Base-by-base conservation (phyloP, 805 yeast genomes). In the Wickerhamiella sorbophila region DNA sequence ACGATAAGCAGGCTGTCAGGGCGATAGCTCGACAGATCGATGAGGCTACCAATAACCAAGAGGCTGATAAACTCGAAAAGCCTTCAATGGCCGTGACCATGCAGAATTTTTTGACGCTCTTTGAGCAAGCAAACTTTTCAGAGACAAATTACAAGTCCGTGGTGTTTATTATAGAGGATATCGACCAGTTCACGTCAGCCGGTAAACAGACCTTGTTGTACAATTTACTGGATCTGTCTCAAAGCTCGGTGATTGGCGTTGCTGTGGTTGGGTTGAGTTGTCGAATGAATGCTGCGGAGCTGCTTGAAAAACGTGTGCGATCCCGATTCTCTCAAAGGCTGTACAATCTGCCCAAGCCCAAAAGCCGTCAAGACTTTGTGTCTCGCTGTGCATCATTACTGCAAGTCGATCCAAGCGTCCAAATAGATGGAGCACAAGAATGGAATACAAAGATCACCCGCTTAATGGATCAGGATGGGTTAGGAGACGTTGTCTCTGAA, bases 21-120 rank as follows among this genome's bases (percentile, higher is more conserved):
- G 87, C 84, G 49, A 80, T 91, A 44, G 94, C 95, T 0, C 66
- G 79, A 35, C 96, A 87, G 58, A 61, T 88, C 33, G 94, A 84
- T 54, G 55, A 54, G 15, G 38, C 31, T 3, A 36, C 38, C 5
- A 65, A 62, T 41, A 42, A 57, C 26, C 20, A 44, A 18, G 59
- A 56, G n/a, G 40, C 45, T 22, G 55, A 51, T 4, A 45, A 49
- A 19, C 50, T 54, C 14, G 63, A 60, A 36, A 46, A 54, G n/a
- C 47, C 52, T 33, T 49, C 60, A 20, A 51, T 62, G 41, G 42
- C 52, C 4, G 39, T 32, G 12, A 35, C 49, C 2, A 19, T 47
- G n/a, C 43, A 43, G 27, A 20, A 42, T 4, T 14, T 45, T 15
- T 31, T 42, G 21, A 35, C 29, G 15, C 9, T 45, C 16, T 36